Percentiles rank a stretch among this genome's conserved stretches.
Conservation (phyloP, 352 stramenopile genomes). For the Globisporangium iwayamae region DNA sequence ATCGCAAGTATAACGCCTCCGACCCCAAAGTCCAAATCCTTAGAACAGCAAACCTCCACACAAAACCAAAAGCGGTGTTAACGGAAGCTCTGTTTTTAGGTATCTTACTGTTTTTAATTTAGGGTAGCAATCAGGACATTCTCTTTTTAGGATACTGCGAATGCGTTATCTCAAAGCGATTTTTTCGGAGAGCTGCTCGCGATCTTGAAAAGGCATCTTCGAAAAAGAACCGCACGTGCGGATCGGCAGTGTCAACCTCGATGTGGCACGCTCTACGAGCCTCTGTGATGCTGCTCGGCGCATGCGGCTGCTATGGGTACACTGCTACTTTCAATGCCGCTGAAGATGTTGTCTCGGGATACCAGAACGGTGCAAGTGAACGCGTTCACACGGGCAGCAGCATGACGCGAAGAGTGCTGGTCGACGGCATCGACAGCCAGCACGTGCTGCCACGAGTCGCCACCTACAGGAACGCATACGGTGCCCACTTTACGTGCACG, state of each 20-base stretch:
- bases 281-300: not conserved
- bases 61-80: too few relatives aligned
- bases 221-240: not conserved
- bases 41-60: too few relatives aligned
- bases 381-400: not conserved
- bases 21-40: too few relatives aligned
- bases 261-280: not conserved
- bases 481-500: slow-evolving; percentile 46
- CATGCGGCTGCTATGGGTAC: not conserved
- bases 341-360: not conserved
- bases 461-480: slow-evolving; percentile 62
- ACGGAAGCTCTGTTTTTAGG: too few relatives aligned
- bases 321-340: not conserved
- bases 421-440: slow-evolving; percentile 1
- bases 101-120: too few relatives aligned
- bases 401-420: not conserved
- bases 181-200: not conserved
- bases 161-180: not conserved
- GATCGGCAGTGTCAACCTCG: not conserved
- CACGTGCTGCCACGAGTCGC: slow-evolving; percentile 15
- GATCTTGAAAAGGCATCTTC: slow-evolving; percentile 8
- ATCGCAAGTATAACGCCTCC: too few relatives aligned
- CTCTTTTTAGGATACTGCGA: too few relatives aligned
- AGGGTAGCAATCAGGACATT: too few relatives aligned
- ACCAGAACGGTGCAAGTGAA: not conserved